Percentiles rank a stretch among this genome's conserved stretches.
phyloP scores from a whole-genome alignment of 2,329 filamentous ascomycete genomes.

The Ophiostoma ips region DNA sequence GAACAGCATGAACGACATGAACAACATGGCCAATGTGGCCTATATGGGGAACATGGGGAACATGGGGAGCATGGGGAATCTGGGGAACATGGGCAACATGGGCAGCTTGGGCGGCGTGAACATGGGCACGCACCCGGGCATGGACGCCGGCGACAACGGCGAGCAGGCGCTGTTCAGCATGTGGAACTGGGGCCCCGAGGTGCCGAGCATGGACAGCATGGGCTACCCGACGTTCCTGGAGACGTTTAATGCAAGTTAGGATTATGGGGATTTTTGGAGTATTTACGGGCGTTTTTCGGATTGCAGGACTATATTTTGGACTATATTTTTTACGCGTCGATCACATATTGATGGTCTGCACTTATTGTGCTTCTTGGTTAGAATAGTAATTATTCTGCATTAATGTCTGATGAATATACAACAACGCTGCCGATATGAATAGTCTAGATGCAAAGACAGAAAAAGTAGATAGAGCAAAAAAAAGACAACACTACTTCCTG shows the following conservation, averaged over 20 bases:
- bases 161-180: conserved; percentile 3
- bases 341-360: too few species aligned
- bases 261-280: not conserved
- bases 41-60: too few species aligned
- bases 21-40: not conserved
- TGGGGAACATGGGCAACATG: not conserved
- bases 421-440: too few species aligned
- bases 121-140: not conserved
- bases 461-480: not conserved
- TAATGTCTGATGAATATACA: too few species aligned
- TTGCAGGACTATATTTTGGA: not conserved
- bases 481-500: conserved; percentile 6
- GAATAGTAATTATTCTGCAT: too few species aligned
- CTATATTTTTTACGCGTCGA: too few species aligned
- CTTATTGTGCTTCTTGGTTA: too few species aligned
- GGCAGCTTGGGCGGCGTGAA: too few species aligned
- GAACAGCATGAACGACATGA: not conserved
- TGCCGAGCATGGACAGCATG: conserved; percentile 7
- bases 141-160: not conserved
- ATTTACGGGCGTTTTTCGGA: too few species aligned
- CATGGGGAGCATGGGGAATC: not conserved
- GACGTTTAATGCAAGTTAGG: not conserved
- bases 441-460: too few species aligned
- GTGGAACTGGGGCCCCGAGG: conserved; percentile 9
- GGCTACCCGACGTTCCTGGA: conserved; percentile 9